Conservation (phyloP, 2,329 filamentous ascomycete genomes). For the Fusarium longipes region DNA sequence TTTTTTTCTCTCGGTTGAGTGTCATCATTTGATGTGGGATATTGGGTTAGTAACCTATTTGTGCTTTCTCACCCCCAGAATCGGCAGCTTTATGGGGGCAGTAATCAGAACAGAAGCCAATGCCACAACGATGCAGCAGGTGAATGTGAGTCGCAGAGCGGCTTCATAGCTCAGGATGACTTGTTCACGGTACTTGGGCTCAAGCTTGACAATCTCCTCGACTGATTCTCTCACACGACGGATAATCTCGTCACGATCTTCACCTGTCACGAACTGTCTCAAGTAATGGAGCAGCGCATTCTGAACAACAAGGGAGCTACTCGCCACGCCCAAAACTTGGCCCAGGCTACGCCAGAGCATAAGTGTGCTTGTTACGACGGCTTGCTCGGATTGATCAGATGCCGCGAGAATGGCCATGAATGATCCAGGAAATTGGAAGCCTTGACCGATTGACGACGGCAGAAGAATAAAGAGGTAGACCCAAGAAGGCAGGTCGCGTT, state of each 20-base stretch:
- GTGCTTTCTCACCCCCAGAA: slow-evolving; percentile 58
- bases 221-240: slow-evolving; percentile 64
- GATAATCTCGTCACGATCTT: slow-evolving; percentile 67
- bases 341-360: slow-evolving; percentile 78
- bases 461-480: slow-evolving; percentile 68
- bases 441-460: slow-evolving; percentile 67
- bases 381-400: slow-evolving; percentile 70
- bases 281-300: slow-evolving; percentile 74
- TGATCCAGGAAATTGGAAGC: slow-evolving; percentile 72
- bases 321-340: slow-evolving; percentile 77
- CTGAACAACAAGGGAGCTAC: slow-evolving; percentile 78
- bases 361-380: slow-evolving; percentile 76
- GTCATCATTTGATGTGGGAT: neutral
- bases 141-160: slow-evolving; percentile 61
- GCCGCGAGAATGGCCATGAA: slow-evolving; percentile 72
- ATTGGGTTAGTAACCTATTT: neutral
- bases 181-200: slow-evolving; percentile 61
- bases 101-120: slow-evolving; percentile 61
- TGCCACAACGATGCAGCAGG: slow-evolving; percentile 59
- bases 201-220: slow-evolving; percentile 61
- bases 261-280: slow-evolving; percentile 66
- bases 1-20: slow-evolving; percentile 2
- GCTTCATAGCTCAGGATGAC: slow-evolving; percentile 67
- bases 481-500: slow-evolving; percentile 61
- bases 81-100: slow-evolving; percentile 64